These are phyloP conservation scores for Tylopilus rubrobrunneus DNA, from an alignment of 768 basidiomycete genomes.

Conservation along the genomic window DNA sequence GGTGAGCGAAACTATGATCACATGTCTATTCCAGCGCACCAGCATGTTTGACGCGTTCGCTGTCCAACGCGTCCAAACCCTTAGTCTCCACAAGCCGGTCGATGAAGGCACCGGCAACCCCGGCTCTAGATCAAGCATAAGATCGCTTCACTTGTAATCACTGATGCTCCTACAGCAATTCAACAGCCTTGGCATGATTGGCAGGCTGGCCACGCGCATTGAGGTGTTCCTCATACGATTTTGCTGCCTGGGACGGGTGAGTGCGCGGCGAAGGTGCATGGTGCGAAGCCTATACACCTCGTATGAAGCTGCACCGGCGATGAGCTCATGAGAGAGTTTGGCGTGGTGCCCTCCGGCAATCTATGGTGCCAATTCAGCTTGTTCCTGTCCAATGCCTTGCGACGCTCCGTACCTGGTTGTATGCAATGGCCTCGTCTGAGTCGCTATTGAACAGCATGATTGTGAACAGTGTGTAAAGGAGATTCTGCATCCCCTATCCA, in stretches of 20 bases:
- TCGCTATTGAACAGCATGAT: constrained; percentile 24
- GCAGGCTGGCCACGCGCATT: constrained; percentile 9
- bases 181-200: constrained; percentile 21
- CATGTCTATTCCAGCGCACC: constrained; percentile 14
- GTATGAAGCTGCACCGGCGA: constrained; percentile 28
- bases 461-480: neutral
- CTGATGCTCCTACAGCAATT: constrained; percentile 20
- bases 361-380: constrained; percentile 9
- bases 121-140: constrained; percentile 19
- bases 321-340: constrained; percentile 24
- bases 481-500: neutral
- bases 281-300: constrained; percentile 8
- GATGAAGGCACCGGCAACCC: constrained; percentile 22
- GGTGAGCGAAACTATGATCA: neutral
- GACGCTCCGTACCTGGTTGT: constrained; percentile 8
- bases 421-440: constrained; percentile 24
- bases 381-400: neutral
- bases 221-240: constrained; percentile 26
- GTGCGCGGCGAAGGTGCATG: neutral
- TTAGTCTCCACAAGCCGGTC: constrained; percentile 25
- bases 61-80: constrained; percentile 20
- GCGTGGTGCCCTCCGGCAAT: constrained; percentile 15
- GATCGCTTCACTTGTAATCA: neutral
- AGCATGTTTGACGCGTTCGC: constrained; percentile 15
- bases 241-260: constrained; percentile 23